phyloP scores from a whole-genome alignment of 331 rosid genomes.

The Prunus yedoensis region DNA sequence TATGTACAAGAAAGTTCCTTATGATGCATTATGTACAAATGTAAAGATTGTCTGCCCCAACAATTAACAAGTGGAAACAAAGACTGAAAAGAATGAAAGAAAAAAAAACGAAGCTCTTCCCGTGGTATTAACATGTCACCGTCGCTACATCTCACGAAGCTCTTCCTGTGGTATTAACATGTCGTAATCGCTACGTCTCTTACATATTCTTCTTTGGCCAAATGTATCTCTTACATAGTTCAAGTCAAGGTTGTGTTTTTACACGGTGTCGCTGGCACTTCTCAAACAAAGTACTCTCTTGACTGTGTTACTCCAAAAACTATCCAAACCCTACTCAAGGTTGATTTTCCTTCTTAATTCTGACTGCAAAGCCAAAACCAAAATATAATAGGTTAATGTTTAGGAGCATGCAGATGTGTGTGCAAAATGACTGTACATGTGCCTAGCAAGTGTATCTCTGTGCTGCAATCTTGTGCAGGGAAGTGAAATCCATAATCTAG shows the following conservation, averaged over 20 bases:
- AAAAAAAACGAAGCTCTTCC: neutral
- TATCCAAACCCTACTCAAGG: neutral
- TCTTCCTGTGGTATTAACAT: too few relatives aligned
- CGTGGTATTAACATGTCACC: neutral
- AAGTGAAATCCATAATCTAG: neutral
- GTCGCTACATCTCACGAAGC: neutral
- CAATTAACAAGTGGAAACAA: neutral
- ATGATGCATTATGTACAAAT: neutral
- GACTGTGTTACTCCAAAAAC: neutral
- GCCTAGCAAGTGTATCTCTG: neutral
- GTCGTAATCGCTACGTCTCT: neutral
- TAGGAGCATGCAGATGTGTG: too few relatives aligned
- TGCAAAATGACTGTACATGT: neutral
- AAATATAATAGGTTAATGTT: neutral
- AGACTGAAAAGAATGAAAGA: neutral
- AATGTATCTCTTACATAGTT: neutral
- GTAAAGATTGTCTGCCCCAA: neutral
- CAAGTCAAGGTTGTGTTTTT: neutral
- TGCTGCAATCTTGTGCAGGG: constrained; percentile 1
- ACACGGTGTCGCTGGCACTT: neutral
- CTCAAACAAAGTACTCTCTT: neutral
- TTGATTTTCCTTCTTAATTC: constrained; percentile 44
- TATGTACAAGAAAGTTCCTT: neutral
- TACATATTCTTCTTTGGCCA: neutral
- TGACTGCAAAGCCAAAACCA: constrained; percentile 39